Base-by-base conservation (phyloP, 345 rosid genomes). In the Rhodamnia rubescens region DNA sequence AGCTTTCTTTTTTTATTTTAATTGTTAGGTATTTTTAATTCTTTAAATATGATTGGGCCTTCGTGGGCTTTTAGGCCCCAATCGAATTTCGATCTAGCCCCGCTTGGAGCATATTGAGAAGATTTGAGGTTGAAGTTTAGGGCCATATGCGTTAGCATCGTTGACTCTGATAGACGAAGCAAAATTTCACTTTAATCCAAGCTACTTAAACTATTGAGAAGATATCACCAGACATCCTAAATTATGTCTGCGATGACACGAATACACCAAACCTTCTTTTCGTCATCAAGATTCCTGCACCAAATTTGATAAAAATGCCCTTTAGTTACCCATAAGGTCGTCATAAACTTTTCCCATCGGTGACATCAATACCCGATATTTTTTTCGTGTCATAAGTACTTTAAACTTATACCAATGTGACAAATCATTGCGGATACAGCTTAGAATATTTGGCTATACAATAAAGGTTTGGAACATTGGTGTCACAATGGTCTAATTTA, bases 291-390 rank as follows among this genome's bases (percentile, higher is more conserved):
- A 61, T 61, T 14, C 29, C 74, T 27, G 20, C 16, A 16, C 16
- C 21, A 16, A n/a, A 14, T 61, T 61, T 61, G 40, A 6, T 7
- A 26, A 27, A 58, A n/a, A 14, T 24, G 0, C 40, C 40, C 20
- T 14, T 13, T 14, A 11, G 15, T 7, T 61, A 61, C 18, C 36
- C 18, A 1, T n/a, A 6, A 2, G 27, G 26, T 5, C 15, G n/a
- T n/a, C n/a, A n/a, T n/a, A n/a, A n/a, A n/a, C n/a, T n/a, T n/a
- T n/a, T n/a, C n/a, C n/a, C n/a, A n/a, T n/a, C n/a, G n/a, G n/a
- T 0, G 10, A 0, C 1, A 14, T 20, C 16, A 14, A 14, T 61
- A 61, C 21, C 5, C 40, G 13, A 27, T 5, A 2, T 16, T 14
- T 16, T 14, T 61, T 27, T 14, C 5, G 0, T 6, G 40, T 8